Base-by-base conservation (phyloP, 768 basidiomycete species). In the Suillus subluteus region DNA sequence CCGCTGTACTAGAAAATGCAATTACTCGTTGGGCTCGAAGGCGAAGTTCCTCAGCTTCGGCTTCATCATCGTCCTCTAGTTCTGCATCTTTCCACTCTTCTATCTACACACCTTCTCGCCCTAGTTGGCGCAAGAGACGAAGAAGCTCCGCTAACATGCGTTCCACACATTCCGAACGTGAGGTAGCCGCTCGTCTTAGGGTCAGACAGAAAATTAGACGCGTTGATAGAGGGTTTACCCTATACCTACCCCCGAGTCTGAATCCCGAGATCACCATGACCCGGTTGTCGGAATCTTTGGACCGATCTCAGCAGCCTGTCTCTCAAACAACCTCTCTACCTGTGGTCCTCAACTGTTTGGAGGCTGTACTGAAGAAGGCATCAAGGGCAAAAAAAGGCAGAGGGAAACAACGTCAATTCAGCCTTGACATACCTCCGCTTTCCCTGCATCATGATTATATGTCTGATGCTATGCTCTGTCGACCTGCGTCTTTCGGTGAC, bases 1-100 rank as follows among this genome's bases (percentile, higher is more conserved):
- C 89, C 23, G 83, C 88, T 2, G 84, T 89, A 44, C 83, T 92
- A 12, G 91, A 93, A 69, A 82, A 84, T 59, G 91, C 91, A 8
- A 91, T 92, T 66, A 79, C 88, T 44, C 84, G 87, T 66, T 93
- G 91, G 91, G 90, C 90, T 61, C 59, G 59, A 21, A 61, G 59
- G 30, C 81, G 82, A 50, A 82, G 81, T 72, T 78, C 79, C 1
- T 79, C 82, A 1, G 73, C 79, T 2, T 80, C 85, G 0, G 83
- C 83, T n/a, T 81, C 84, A 2, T 80, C 81, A 2, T 82, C 84
- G 0, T 82, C 84, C 4, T 77, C 81, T 3, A 71, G 71, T 70
- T 81, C 75, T 72, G 77, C 58, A 61, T 44, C 82, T 81, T 37
- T 76, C 75, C 64, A 68, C 16, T 70, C 69, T 62, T 64, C 67